Conservation (phyloP, 1,284 basidiomycete species). For the Ustilago shanxiensis region DNA sequence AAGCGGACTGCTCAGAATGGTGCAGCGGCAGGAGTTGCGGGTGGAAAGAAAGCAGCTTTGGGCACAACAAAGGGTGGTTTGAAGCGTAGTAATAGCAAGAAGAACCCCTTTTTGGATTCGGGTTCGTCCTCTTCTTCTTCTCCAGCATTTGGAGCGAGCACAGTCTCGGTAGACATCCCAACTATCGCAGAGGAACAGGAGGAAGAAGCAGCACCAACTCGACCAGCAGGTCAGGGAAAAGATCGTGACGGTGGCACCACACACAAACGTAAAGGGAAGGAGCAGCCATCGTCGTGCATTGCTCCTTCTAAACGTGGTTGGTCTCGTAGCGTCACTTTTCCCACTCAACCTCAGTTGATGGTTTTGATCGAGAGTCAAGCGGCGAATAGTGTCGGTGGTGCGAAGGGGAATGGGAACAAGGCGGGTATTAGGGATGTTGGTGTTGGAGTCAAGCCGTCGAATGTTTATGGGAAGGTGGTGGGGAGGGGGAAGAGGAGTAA, state of each 20-base stretch:
- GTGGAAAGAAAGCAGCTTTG: background rate
- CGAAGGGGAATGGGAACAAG: background rate
- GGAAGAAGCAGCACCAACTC: background rate
- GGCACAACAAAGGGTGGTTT: slow-evolving; percentile 22
- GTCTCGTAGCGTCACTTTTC: slow-evolving; percentile 26
- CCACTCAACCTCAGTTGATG: slow-evolving; percentile 14
- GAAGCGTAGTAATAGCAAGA: slow-evolving; percentile 39
- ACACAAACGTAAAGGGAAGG: slow-evolving; percentile 28
- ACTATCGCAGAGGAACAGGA: slow-evolving; percentile 29
- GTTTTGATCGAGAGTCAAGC: slow-evolving; percentile 29
- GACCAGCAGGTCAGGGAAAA: slow-evolving; percentile 41
- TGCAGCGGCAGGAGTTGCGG: slow-evolving; percentile 1
- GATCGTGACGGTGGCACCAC: slow-evolving; percentile 44
- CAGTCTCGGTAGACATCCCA: slow-evolving; percentile 30
- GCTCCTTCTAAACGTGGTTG: slow-evolving; percentile 18
- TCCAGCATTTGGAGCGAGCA: background rate
- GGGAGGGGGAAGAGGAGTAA: slow-evolving; percentile 7
- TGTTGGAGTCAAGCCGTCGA: slow-evolving; percentile 21
- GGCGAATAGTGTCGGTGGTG: background rate
- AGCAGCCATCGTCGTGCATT: slow-evolving; percentile 43
- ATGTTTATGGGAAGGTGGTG: slow-evolving; percentile 16
- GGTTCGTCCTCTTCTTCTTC: slow-evolving; percentile 13
- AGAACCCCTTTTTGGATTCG: slow-evolving; percentile 27
- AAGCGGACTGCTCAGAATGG: slow-evolving; percentile 20
- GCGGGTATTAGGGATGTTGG: slow-evolving; percentile 15